phyloP scores from a whole-genome alignment of 352 stramenopile genomes.

The Phytophthora kernoviae region DNA sequence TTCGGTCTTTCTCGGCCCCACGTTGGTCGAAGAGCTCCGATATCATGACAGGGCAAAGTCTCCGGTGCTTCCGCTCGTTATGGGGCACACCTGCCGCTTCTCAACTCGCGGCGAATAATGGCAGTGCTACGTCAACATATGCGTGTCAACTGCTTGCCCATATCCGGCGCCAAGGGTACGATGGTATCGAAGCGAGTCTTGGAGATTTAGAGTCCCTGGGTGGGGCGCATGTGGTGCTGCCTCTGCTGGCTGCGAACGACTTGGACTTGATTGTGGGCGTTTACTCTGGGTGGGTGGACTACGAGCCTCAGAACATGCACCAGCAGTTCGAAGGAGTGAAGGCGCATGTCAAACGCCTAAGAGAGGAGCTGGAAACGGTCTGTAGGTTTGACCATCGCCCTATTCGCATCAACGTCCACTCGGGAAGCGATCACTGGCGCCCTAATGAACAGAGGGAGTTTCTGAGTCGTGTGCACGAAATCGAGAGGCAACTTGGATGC shows the following conservation, averaged over 20 bases:
- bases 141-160: conserved; percentile 39
- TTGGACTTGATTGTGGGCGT: conserved; percentile 68
- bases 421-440: conserved; percentile 62
- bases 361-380: conserved; percentile 40
- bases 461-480: conserved; percentile 50
- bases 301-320: conserved; percentile 52
- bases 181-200: conserved; percentile 76
- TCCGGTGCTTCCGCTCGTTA: conserved; percentile 63
- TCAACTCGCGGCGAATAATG: conserved; percentile 21
- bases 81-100: conserved; percentile 51
- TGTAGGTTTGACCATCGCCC: conserved; percentile 32
- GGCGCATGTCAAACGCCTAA: conserved; percentile 46
- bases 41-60: conserved; percentile 8
- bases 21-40: background rate
- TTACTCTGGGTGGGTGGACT: conserved; percentile 78
- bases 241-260: conserved; percentile 51
- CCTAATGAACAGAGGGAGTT: conserved; percentile 52
- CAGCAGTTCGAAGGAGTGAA: conserved; percentile 63
- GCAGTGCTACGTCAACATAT: conserved; percentile 27
- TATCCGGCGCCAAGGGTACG: conserved; percentile 55
- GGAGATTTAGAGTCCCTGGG: conserved; percentile 61
- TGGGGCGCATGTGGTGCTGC: conserved; percentile 35
- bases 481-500: conserved; percentile 41
- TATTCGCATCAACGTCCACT: conserved; percentile 63
- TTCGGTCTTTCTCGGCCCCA: background rate